phyloP scores from a whole-genome alignment of 495 filamentous ascomycete species.

The Lasiosphaeris hirsuta region DNA sequence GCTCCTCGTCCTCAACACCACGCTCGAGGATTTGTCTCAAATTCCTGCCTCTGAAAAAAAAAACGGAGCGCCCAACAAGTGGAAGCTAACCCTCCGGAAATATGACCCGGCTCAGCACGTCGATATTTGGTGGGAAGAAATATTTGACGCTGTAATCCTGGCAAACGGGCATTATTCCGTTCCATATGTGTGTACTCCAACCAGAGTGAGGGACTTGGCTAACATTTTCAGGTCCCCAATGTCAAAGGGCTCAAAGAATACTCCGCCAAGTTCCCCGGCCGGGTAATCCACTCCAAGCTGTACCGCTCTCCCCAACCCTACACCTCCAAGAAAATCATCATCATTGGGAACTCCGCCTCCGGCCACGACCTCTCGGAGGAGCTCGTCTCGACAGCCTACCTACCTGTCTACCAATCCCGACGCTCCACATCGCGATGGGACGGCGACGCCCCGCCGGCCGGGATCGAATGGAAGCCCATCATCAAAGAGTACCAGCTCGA shows the following conservation, averaged over 20 bases:
- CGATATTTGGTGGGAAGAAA: constrained; percentile 49
- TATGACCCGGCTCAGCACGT: constrained; percentile 37
- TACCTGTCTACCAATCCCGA: constrained; percentile 45
- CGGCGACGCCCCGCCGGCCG: constrained; percentile 34
- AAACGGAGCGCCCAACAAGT: constrained; percentile 24
- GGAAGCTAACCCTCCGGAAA: constrained; percentile 44
- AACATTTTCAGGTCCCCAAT: constrained; percentile 32
- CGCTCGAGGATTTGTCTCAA: constrained; percentile 45
- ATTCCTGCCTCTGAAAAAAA: constrained; percentile 4
- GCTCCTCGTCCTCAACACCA: constrained; percentile 44
- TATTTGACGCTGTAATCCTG: constrained; percentile 48
- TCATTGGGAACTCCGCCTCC: constrained; percentile 52
- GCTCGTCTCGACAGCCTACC: constrained; percentile 29
- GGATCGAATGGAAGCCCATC: constrained; percentile 46
- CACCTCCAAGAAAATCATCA: constrained; percentile 34
- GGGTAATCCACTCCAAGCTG: constrained; percentile 44
- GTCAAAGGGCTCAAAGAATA: constrained; percentile 43
- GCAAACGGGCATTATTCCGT: constrained; percentile 53
- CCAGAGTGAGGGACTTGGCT: not conserved
- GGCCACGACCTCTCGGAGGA: constrained; percentile 45
- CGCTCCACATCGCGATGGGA: constrained; percentile 45
- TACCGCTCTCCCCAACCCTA: constrained; percentile 40
- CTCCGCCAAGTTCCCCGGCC: constrained; percentile 34
- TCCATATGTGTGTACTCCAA: constrained; percentile 37
- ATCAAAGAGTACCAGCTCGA: constrained; percentile 32